A percentile compares a stretch with the other conserved stretches of the same genome.
phyloP scores from a whole-genome alignment of 73 alveolate genomes.

The Stentor roeselii region DNA sequence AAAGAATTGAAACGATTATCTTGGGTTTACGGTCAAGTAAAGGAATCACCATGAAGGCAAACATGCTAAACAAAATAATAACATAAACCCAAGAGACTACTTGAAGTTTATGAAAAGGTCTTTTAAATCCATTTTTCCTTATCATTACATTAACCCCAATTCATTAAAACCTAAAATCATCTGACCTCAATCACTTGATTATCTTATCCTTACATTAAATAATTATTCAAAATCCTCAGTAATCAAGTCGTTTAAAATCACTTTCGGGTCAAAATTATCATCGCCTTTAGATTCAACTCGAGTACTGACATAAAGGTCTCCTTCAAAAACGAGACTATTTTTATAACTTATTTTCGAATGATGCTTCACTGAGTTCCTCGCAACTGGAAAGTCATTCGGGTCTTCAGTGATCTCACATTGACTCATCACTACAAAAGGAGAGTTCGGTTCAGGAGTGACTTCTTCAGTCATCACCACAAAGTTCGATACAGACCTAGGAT shows the following conservation, averaged over 20 bases:
- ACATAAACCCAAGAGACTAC: conserved; percentile 36
- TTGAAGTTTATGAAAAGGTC: conserved; percentile 40
- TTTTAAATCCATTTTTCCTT: conserved; percentile 35
- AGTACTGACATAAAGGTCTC: background rate
- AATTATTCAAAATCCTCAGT: background rate
- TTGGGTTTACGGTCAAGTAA: background rate
- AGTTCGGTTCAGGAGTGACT: background rate
- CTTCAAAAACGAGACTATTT: background rate
- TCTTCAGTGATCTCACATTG: background rate
- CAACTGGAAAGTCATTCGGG: background rate
- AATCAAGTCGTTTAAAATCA: background rate
- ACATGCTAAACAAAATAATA: background rate
- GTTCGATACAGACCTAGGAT: background rate
- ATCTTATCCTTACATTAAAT: background rate
- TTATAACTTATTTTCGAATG: background rate
- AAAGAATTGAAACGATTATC: background rate
- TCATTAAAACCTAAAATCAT: background rate
- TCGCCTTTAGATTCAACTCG: background rate
- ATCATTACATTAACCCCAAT: background rate
- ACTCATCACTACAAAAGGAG: background rate
- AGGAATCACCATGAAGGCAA: background rate
- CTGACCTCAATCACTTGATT: background rate
- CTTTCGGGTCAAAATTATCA: background rate
- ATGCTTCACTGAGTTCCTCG: background rate
- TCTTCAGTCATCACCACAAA: background rate